These are phyloP conservation scores for Ascochyta koolunga DNA, from an alignment of 2,329 filamentous ascomycete genomes.

Conservation along the genomic window DNA sequence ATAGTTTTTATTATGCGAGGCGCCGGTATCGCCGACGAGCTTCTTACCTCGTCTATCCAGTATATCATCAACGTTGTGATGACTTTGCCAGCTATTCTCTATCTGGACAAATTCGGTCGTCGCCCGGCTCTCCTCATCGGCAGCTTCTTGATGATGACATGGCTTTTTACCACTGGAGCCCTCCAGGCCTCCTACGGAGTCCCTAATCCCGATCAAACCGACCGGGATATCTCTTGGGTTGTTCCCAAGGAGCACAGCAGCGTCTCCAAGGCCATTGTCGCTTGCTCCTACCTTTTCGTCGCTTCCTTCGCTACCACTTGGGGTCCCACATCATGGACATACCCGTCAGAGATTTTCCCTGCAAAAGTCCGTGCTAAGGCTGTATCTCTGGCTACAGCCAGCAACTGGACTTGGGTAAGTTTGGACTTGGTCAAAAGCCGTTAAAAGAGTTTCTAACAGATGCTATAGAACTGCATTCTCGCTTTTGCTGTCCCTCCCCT, in stretches of 20 bases:
- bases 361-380: constrained; percentile 51
- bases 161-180: constrained; percentile 64
- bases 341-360: constrained; percentile 49
- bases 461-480: constrained; percentile 46
- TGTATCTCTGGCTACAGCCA: constrained; percentile 47
- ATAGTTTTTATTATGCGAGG: constrained; percentile 67
- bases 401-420: constrained; percentile 45
- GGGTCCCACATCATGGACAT: constrained; percentile 47
- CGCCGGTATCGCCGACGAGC: constrained; percentile 61
- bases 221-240: constrained; percentile 62
- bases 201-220: constrained; percentile 35
- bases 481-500: constrained; percentile 51
- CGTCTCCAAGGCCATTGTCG: constrained; percentile 60
- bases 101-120: constrained; percentile 65
- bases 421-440: constrained; percentile 30
- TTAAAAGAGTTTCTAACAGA: constrained; percentile 36
- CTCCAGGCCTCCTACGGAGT: constrained; percentile 65
- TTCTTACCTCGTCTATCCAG: constrained; percentile 67
- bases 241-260: constrained; percentile 58
- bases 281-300: constrained; percentile 53
- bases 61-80: constrained; percentile 68
- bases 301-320: constrained; percentile 53
- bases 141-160: constrained; percentile 64
- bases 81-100: constrained; percentile 66
- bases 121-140: constrained; percentile 63